phyloP scores from a whole-genome alignment of 805 yeast genomes.

The Ogataea parapolymorpha region DNA sequence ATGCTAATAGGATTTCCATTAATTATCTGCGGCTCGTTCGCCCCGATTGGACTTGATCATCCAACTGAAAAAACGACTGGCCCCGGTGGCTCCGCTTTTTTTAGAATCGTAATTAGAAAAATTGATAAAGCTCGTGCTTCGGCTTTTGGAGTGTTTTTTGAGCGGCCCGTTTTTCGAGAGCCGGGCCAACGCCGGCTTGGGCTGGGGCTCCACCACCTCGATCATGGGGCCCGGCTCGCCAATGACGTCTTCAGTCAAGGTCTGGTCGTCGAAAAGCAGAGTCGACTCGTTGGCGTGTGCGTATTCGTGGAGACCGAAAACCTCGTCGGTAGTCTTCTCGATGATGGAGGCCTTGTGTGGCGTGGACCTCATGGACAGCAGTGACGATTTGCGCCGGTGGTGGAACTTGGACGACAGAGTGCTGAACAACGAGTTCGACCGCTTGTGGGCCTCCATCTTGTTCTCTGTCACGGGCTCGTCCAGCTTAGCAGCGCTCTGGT shows the following conservation, averaged over 20 bases:
- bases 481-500: no score
- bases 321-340: slow-evolving; percentile 28
- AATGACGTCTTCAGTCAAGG: slow-evolving; percentile 26
- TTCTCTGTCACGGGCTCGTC: background rate
- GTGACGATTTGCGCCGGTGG: slow-evolving; percentile 27
- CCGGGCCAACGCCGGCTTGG: slow-evolving; percentile 8
- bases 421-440: slow-evolving; percentile 27
- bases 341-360: slow-evolving; percentile 22
- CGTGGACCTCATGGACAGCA: slow-evolving; percentile 17
- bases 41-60: slow-evolving; percentile 16
- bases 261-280: slow-evolving; percentile 25
- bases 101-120: slow-evolving; percentile 1
- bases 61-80: slow-evolving; percentile 15
- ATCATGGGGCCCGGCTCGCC: slow-evolving; percentile 38
- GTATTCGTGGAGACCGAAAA: slow-evolving; percentile 19
- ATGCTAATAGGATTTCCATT: slow-evolving; percentile 7
- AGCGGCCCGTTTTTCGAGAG: slow-evolving; percentile 1
- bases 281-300: slow-evolving; percentile 21
- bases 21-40: slow-evolving; percentile 1
- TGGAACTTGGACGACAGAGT: slow-evolving; percentile 24
- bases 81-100: slow-evolving; percentile 1
- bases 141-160: slow-evolving; percentile 14
- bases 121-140: slow-evolving; percentile 12
- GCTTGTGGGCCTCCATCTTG: slow-evolving; percentile 17
- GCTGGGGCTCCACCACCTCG: slow-evolving; percentile 11